phyloP scores from a whole-genome alignment of 371 early-diverging fungal species.

The Mucor indicus region DNA sequence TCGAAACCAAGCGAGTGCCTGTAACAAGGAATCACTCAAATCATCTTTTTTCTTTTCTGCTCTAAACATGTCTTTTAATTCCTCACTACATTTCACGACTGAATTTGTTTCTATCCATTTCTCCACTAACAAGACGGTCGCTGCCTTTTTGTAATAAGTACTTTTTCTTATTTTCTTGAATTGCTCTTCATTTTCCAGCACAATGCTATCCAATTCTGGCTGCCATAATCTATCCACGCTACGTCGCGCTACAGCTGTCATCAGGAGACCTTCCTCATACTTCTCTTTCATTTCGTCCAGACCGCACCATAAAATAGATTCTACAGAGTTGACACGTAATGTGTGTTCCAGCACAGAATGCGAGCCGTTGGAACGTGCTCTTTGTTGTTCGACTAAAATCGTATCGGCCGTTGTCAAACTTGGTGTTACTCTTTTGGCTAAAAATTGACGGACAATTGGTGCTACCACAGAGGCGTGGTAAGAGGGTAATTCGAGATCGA shows the following conservation, averaged over 20 bases:
- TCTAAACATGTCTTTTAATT: conserved; percentile 36
- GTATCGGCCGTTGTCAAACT: conserved; percentile 8
- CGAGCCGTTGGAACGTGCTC: conserved; percentile 39
- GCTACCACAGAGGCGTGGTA: conserved; percentile 37
- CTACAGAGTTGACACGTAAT: conserved; percentile 50
- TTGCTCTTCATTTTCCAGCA: not conserved
- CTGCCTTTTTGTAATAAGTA: conserved; percentile 26
- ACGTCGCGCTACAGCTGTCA: conserved; percentile 18
- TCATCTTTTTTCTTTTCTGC: conserved; percentile 69
- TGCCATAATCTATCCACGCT: conserved; percentile 24
- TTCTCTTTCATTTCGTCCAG: conserved; percentile 26
- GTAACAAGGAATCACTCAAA: conserved; percentile 68
- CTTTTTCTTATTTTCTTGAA: not conserved
- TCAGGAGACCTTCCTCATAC: not conserved
- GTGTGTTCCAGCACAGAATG: conserved; percentile 41
- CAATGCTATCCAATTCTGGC: conserved; percentile 5
- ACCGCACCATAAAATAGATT: conserved; percentile 49
- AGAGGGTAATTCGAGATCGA: conserved; percentile 30
- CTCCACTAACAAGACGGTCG: conserved; percentile 30
- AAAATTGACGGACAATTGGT: conserved; percentile 23
- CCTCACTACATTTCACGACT: conserved; percentile 15
- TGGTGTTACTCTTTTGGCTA: conserved; percentile 8
- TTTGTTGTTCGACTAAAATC: conserved; percentile 50
- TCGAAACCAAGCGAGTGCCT: conserved; percentile 64
- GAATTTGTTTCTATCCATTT: conserved; percentile 30